Evolutionary conservation across 176 grass and related monocot genomes (phyloP).

Genomic region (Canna indica): DNA sequence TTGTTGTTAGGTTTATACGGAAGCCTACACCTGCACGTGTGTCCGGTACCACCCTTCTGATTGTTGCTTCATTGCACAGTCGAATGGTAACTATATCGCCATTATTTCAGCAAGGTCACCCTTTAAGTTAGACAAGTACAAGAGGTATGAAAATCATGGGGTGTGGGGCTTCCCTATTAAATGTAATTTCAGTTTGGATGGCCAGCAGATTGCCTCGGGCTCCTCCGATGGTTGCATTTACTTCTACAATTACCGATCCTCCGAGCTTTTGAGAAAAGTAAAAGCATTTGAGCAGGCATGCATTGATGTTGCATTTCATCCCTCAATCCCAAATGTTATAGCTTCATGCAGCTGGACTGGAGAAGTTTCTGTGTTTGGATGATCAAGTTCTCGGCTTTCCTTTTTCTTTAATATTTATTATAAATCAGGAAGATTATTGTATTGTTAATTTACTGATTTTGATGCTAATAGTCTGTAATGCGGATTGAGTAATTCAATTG

Average conservation of each 20-base stretch:
- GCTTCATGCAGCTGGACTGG: slow-evolving; percentile 82
- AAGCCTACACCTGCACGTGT: slow-evolving; percentile 78
- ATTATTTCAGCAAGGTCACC: slow-evolving; percentile 57
- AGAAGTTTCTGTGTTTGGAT: slow-evolving; percentile 65
- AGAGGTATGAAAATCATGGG: slow-evolving; percentile 67
- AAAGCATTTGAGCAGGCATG: slow-evolving; percentile 66
- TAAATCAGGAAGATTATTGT: neutral
- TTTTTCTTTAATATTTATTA: neutral
- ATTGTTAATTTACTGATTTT: neutral
- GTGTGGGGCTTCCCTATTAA: slow-evolving; percentile 83
- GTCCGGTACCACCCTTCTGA: slow-evolving; percentile 77
- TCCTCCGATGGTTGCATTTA: slow-evolving; percentile 77
- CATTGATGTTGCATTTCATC: slow-evolving; percentile 57
- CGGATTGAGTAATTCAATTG: too few relatives aligned
- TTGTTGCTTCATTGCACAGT: slow-evolving; percentile 72
- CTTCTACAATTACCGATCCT: slow-evolving; percentile 55
- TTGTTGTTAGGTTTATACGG: slow-evolving; percentile 55
- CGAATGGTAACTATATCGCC: slow-evolving; percentile 83
- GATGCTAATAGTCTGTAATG: too few relatives aligned
- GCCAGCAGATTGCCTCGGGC: slow-evolving; percentile 59
- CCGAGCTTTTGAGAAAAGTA: slow-evolving; percentile 38
- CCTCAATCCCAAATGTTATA: slow-evolving; percentile 50
- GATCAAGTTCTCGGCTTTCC: neutral
- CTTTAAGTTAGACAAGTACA: slow-evolving; percentile 72
- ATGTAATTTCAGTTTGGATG: slow-evolving; percentile 56